A percentile compares a stretch with the other conserved stretches of the same genome.
phyloP scores from a whole-genome alignment of 139 green algal genomes.

The Yamagishiella unicocca region DNA sequence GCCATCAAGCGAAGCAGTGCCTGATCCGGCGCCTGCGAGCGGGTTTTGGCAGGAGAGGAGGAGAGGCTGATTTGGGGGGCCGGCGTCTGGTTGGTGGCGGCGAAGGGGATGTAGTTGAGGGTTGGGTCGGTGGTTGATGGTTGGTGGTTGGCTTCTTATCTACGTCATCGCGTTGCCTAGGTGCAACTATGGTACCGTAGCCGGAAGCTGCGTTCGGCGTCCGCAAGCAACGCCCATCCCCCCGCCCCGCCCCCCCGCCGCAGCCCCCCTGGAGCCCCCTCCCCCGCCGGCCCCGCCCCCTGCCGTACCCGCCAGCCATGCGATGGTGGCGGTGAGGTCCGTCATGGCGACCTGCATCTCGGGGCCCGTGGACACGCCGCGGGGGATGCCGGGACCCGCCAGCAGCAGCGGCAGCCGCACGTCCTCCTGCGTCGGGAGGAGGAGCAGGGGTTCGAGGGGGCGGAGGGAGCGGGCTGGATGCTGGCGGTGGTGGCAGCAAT shows the following conservation, averaged over 20 bases:
- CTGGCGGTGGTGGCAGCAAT: too few species aligned
- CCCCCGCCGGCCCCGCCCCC: background rate
- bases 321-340: constrained; percentile 38
- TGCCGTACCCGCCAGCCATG: constrained; percentile 35
- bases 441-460: background rate
- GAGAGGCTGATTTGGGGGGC: too few species aligned
- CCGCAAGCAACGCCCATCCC: too few species aligned
- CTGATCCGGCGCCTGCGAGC: background rate
- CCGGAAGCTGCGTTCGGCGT: too few species aligned
- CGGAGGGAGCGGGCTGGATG: background rate
- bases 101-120: too few species aligned
- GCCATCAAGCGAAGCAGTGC: background rate
- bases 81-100: too few species aligned
- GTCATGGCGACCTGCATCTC: constrained; percentile 39
- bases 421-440: constrained; percentile 34
- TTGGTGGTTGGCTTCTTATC: too few species aligned
- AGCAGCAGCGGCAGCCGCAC: constrained; percentile 48
- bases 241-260: too few species aligned
- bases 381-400: constrained; percentile 28
- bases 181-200: too few species aligned
- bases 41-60: too few species aligned
- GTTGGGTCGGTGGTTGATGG: too few species aligned
- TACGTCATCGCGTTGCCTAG: too few species aligned
- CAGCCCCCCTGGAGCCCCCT: background rate
- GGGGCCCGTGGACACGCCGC: background rate